Evolutionary conservation across 305 asterid genomes (phyloP).

Genomic region (Plantago lanceolata): DNA sequence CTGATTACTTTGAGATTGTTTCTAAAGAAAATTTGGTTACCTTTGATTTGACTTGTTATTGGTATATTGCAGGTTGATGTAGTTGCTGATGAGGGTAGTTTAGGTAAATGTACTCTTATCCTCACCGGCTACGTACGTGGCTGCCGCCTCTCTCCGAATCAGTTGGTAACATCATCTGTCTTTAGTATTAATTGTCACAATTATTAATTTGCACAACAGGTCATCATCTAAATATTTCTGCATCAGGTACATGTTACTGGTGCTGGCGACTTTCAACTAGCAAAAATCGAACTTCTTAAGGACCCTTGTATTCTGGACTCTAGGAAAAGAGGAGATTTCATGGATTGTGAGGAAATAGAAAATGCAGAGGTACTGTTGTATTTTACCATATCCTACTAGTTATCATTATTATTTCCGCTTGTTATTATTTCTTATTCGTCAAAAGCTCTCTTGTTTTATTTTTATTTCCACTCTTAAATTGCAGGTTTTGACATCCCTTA

Average conservation of each 20-base stretch:
- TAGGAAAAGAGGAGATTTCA: slow-evolving; percentile 56
- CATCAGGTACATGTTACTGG: slow-evolving; percentile 92
- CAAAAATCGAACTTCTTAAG: slow-evolving; percentile 74
- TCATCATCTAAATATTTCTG: slow-evolving; percentile 35
- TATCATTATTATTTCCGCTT: slow-evolving; percentile 36
- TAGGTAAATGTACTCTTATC: slow-evolving; percentile 59
- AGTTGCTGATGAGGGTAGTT: slow-evolving; percentile 37
- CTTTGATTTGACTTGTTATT: slow-evolving; percentile 26
- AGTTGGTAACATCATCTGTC: slow-evolving; percentile 59
- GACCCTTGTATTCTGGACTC: slow-evolving; percentile 70
- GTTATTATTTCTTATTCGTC: not conserved
- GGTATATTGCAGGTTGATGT: slow-evolving; percentile 51
- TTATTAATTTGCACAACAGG: slow-evolving; percentile 20
- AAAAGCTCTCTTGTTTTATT: slow-evolving; percentile 17
- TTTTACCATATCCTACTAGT: not conserved
- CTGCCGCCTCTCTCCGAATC: slow-evolving; percentile 68
- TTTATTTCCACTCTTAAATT: slow-evolving; percentile 20
- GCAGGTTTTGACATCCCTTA: slow-evolving; percentile 68
- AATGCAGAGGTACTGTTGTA: slow-evolving; percentile 43
- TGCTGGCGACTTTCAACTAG: slow-evolving; percentile 87
- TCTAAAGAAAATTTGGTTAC: slow-evolving; percentile 1
- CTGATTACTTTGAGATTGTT: slow-evolving; percentile 1
- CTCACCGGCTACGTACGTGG: slow-evolving; percentile 86
- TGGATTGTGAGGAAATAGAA: slow-evolving; percentile 60
- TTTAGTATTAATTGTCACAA: slow-evolving; percentile 17